Evolutionary conservation across 2,329 filamentous ascomycete genomes (phyloP), one percentile per base, ranked within the genome.

Genomic region (Dactylellina haptotyla): DNA sequence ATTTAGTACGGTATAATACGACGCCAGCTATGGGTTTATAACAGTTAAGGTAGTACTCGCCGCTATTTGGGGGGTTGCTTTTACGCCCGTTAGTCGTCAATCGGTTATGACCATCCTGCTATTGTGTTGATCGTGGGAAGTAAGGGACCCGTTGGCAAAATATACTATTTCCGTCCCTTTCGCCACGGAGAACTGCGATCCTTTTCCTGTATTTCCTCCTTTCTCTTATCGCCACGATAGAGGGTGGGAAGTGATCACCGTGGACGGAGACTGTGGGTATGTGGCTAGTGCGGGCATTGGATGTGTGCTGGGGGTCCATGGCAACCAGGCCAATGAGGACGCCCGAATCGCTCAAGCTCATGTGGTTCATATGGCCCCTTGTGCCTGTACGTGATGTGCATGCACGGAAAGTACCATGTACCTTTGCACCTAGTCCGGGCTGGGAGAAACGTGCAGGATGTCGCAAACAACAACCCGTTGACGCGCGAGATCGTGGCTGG

Each of bases 401-500:
- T 41, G 37, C 18, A 12, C 12, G 14, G 2, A 12, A 41, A 41
- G 37, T 41, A 12, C 18, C 18, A 20, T 46, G 4, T 4, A 43
- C 8, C 4, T n/a, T 43, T 9, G 39, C 16, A 6, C 39, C 39
- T 18, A 9, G 9, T 43, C 39, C 46, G 6, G 10, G 46, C 46
- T 28, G 12, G 46, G 46, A 25, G 20, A 30, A 20, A 50, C 25
- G 20, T 63, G 57, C 66, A 71, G 57, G 50, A 71, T 71, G 66
- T 63, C 66, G 66, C 66, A 71, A 53, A 46, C 41, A 71, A 63
- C 58, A 41, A 20, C 45, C 58, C 46, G 58, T 30, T 14, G 43
- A 18, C 43, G 58, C 54, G 66, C 58, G 66, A 61, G 63, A 41
- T 64, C 51, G 66, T 71, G 66, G 66, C 66, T 71, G 53, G 66